These are phyloP conservation scores for Umbelopsis sp. DNA, from an alignment of 192 early-diverging fungal genomes.

Conservation along the genomic window DNA sequence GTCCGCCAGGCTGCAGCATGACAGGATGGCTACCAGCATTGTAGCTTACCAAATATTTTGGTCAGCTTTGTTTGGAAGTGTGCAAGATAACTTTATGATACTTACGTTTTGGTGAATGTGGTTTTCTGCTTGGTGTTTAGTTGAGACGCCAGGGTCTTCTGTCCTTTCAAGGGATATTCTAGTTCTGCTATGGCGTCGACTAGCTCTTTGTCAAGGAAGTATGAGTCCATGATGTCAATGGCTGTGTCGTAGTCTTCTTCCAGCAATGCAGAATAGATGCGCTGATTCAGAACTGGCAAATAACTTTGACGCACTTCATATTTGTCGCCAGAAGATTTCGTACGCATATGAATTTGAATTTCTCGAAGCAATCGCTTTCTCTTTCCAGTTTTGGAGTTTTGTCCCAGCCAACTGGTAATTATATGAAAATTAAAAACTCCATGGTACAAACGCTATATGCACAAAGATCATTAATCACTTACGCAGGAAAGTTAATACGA, in stretches of 20 bases:
- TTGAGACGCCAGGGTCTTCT: conserved; percentile 42
- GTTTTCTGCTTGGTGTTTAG: conserved; percentile 72
- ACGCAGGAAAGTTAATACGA: conserved; percentile 44
- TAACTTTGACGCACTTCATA: conserved; percentile 86
- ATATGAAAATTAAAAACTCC: conserved; percentile 24
- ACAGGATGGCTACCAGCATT: conserved; percentile 65
- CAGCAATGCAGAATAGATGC: conserved; percentile 58
- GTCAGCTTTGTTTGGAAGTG: neutral
- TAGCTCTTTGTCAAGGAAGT: conserved; percentile 88
- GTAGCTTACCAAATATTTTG: conserved; percentile 47
- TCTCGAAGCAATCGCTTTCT: conserved; percentile 73
- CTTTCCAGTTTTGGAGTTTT: conserved; percentile 83
- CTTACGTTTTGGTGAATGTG: conserved; percentile 80
- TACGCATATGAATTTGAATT: conserved; percentile 86
- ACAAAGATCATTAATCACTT: conserved; percentile 13
- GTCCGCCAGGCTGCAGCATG: conserved; percentile 39
- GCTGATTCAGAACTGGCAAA: conserved; percentile 69
- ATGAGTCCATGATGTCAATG: conserved; percentile 90
- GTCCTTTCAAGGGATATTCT: conserved; percentile 52
- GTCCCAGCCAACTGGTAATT: conserved; percentile 81
- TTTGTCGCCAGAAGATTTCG: conserved; percentile 81
- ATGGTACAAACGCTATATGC: neutral
- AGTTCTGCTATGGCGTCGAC: conserved; percentile 87
- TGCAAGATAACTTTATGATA: neutral
- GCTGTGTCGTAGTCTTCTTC: conserved; percentile 65